Evolutionary conservation across 2,329 filamentous ascomycete species (phyloP).

Genomic region (Talaromyces sp.): DNA sequence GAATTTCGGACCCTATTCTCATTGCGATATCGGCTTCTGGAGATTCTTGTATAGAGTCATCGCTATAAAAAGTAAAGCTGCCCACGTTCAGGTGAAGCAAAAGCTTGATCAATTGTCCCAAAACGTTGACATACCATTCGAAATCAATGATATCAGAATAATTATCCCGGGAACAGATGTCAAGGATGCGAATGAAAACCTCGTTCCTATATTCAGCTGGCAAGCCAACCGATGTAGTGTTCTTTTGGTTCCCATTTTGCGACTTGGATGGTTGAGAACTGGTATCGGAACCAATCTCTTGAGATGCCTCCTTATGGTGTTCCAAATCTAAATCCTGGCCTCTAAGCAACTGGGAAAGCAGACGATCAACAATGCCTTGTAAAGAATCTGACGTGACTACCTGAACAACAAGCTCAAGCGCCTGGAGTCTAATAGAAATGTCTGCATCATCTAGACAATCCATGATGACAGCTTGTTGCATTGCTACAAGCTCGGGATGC

Average conservation of each 20-base stretch:
- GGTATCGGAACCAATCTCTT: neutral
- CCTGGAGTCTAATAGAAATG: slow-evolving; percentile 90
- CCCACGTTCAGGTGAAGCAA: slow-evolving; percentile 25
- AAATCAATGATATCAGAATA: slow-evolving; percentile 85
- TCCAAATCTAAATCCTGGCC: slow-evolving; percentile 27
- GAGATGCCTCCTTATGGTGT: slow-evolving; percentile 35
- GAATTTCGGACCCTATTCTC: slow-evolving; percentile 73
- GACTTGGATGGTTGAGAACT: neutral
- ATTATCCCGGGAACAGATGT: slow-evolving; percentile 85
- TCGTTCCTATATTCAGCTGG: slow-evolving; percentile 82
- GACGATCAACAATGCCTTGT: slow-evolving; percentile 72
- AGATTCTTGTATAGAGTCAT: slow-evolving; percentile 10
- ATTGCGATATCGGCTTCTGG: slow-evolving; percentile 21
- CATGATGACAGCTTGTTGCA: slow-evolving; percentile 94
- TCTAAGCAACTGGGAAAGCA: slow-evolving; percentile 76
- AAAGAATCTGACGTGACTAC: slow-evolving; percentile 91
- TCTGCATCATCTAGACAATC: slow-evolving; percentile 94
- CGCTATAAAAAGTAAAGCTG: slow-evolving; percentile 13
- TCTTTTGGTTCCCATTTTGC: slow-evolving; percentile 25
- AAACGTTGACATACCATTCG: slow-evolving; percentile 92
- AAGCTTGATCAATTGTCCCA: slow-evolving; percentile 77
- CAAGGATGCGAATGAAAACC: slow-evolving; percentile 75
- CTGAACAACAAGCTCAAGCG: slow-evolving; percentile 82
- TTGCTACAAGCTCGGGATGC: slow-evolving; percentile 79
- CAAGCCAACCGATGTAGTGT: slow-evolving; percentile 48